These are phyloP conservation scores for Manihot esculenta DNA, from an alignment of 441 rosid genomes.

Conservation along the genomic window DNA sequence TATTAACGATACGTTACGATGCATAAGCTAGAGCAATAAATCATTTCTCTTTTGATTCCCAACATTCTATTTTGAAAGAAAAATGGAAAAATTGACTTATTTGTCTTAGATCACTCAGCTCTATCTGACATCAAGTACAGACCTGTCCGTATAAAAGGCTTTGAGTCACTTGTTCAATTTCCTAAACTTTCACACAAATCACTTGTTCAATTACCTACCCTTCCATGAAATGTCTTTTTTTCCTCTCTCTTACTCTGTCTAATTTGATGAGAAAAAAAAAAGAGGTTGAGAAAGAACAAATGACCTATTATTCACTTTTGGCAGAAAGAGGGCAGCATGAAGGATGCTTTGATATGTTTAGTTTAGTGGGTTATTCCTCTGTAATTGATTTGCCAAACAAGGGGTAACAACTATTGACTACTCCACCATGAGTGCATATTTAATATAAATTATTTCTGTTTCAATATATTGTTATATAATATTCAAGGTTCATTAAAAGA, in stretches of 20 bases:
- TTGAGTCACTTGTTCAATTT: slow-evolving; percentile 42
- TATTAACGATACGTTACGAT: too few relatives aligned
- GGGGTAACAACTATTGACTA: slow-evolving; percentile 34
- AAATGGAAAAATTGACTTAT: too few relatives aligned
- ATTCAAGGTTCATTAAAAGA: not conserved
- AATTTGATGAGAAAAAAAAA: not conserved
- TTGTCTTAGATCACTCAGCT: too few relatives aligned
- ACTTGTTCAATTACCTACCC: not conserved
- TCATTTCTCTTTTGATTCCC: too few relatives aligned
- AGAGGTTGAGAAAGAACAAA: not conserved
- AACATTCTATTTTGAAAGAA: too few relatives aligned
- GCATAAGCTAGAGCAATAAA: too few relatives aligned
- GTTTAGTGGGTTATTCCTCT: slow-evolving; percentile 41
- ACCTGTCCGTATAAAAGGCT: slow-evolving; percentile 46
- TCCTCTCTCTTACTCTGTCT: too few relatives aligned
- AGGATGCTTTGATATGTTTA: slow-evolving; percentile 47
- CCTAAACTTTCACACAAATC: too few relatives aligned
- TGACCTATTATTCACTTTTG: not conserved
- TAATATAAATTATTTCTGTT: not conserved
- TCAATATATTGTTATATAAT: not conserved
- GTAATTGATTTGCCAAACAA: slow-evolving; percentile 49
- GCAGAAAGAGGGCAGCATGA: slow-evolving; percentile 45
- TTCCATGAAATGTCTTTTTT: slow-evolving; percentile 5
- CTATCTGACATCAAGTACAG: slow-evolving; percentile 28
- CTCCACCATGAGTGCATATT: not conserved